These are phyloP conservation scores for Leucocoprinus sp. DNA, from an alignment of 768 basidiomycete genomes.

Conservation along the genomic window DNA sequence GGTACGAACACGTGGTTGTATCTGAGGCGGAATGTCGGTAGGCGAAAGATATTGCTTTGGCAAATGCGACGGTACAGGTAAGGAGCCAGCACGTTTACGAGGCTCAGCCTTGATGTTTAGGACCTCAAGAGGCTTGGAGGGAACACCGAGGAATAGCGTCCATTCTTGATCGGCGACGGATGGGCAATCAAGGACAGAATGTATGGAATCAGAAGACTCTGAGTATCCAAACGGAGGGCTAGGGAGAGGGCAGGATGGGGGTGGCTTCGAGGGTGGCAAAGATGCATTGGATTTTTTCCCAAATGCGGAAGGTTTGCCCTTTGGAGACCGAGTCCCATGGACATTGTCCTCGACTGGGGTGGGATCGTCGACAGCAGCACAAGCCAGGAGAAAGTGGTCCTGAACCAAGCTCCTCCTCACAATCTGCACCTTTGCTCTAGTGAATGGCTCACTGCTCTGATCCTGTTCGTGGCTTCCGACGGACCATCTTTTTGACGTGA, in stretches of 20 bases:
- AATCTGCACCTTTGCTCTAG: background rate
- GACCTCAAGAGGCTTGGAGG: slow-evolving; percentile 5
- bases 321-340: background rate
- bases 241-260: too few species aligned
- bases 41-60: slow-evolving; percentile 6
- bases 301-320: background rate
- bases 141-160: slow-evolving; percentile 8
- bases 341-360: background rate
- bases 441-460: slow-evolving; percentile 4
- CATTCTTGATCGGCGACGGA: slow-evolving; percentile 4
- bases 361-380: slow-evolving; percentile 8
- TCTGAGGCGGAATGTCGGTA: slow-evolving; percentile 1
- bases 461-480: slow-evolving; percentile 2
- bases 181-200: background rate
- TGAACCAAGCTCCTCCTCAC: slow-evolving; percentile 7
- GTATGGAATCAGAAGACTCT: background rate
- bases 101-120: background rate
- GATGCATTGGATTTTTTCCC: slow-evolving; percentile 3
- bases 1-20: slow-evolving; percentile 2
- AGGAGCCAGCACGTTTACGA: slow-evolving; percentile 3
- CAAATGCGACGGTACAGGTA: background rate
- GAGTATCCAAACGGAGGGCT: slow-evolving; percentile 1
- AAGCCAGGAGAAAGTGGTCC: slow-evolving; percentile 6
- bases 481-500: slow-evolving; percentile 4
- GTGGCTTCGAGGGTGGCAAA: slow-evolving; percentile 6